Conservation (phyloP, 1,139 yeast species). For the Arxiozyma slooffiae region DNA sequence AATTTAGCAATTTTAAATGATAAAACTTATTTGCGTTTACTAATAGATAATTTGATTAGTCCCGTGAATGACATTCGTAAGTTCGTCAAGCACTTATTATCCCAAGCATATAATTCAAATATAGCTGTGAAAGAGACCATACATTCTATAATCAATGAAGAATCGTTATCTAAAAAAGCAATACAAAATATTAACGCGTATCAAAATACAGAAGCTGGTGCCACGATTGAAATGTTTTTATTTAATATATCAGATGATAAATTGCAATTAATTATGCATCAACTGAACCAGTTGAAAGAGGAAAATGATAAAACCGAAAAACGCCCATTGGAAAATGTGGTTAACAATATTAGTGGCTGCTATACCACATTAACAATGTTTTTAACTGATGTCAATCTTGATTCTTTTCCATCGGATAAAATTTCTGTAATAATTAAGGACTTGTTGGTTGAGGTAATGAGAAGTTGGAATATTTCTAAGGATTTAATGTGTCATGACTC, state of each 20-base stretch:
- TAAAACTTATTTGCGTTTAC: conserved; percentile 34
- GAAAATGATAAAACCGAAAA: conserved; percentile 23
- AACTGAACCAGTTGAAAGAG: conserved; percentile 33
- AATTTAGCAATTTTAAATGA: conserved; percentile 36
- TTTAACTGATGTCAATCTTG: conserved; percentile 27
- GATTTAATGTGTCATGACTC: conserved; percentile 57
- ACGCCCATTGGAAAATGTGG: conserved; percentile 37
- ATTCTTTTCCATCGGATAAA: background rate
- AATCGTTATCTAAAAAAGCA: conserved; percentile 33
- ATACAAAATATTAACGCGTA: conserved; percentile 48
- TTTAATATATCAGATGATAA: conserved; percentile 26
- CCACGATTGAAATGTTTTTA: conserved; percentile 49
- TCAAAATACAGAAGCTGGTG: conserved; percentile 74
- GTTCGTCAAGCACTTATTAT: conserved; percentile 40
- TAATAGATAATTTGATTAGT: conserved; percentile 55
- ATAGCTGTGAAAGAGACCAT: conserved; percentile 17
- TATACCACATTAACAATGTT: conserved; percentile 49
- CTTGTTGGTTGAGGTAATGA: conserved; percentile 23
- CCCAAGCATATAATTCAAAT: conserved; percentile 34
- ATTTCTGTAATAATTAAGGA: conserved; percentile 13
- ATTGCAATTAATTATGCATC: conserved; percentile 20
- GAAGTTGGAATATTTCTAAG: conserved; percentile 47
- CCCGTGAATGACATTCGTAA: conserved; percentile 70
- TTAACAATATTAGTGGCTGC: conserved; percentile 54
- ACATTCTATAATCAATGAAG: conserved; percentile 9